Evolutionary conservation across 2,329 filamentous ascomycete species (phyloP).

Genomic region (Xylariales sp.): DNA sequence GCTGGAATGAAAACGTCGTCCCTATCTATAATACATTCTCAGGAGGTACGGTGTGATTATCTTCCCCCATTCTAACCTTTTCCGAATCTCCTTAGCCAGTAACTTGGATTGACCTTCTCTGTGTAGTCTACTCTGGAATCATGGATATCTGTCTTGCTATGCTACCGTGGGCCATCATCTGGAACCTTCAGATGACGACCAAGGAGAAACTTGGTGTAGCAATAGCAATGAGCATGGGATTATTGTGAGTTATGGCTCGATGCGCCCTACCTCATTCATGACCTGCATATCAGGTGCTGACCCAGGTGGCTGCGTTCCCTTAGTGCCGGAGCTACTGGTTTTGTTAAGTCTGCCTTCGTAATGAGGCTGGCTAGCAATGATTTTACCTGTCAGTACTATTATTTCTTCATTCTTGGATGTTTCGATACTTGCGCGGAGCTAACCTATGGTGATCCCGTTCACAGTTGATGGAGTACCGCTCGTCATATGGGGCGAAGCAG

Average conservation of each 20-base stretch:
- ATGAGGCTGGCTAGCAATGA: too few relatives aligned
- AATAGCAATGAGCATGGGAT: not conserved
- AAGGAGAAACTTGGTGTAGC: not conserved
- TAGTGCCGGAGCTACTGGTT: not conserved
- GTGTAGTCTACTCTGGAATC: not conserved
- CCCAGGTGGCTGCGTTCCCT: too few relatives aligned
- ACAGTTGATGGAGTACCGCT: not conserved
- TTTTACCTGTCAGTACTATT: too few relatives aligned
- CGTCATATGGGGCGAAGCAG: not conserved
- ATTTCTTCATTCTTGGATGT: too few relatives aligned
- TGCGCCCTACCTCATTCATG: too few relatives aligned
- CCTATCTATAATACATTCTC: not conserved
- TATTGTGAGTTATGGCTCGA: too few relatives aligned
- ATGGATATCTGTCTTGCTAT: not conserved
- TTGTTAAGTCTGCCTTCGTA: not conserved
- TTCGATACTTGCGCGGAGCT: too few relatives aligned
- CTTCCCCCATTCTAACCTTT: too few relatives aligned
- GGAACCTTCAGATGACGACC: not conserved
- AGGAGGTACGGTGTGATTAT: not conserved
- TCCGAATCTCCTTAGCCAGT: not conserved
- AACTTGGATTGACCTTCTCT: not conserved
- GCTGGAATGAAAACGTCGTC: too few relatives aligned
- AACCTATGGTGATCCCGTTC: too few relatives aligned
- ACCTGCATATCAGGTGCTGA: too few relatives aligned
- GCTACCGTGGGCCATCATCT: not conserved